Evolutionary conservation across 495 filamentous ascomycete genomes (phyloP).

Genomic region (Daldinia childiae): DNA sequence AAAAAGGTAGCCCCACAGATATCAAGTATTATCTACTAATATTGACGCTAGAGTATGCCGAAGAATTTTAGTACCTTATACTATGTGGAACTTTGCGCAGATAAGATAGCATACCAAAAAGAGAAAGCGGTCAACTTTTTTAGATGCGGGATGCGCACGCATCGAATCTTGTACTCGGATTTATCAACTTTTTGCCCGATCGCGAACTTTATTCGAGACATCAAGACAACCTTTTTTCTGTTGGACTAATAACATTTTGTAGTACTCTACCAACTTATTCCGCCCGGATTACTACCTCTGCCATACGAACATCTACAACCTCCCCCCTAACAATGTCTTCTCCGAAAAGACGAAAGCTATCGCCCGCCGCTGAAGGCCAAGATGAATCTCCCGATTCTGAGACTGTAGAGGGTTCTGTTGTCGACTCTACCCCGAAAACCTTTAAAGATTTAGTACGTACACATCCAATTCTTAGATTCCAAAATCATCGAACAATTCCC

Average conservation of each 20-base stretch:
- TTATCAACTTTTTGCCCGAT: slow-evolving; percentile 8
- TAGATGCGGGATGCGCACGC: slow-evolving; percentile 28
- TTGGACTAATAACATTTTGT: neutral
- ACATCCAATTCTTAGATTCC: neutral
- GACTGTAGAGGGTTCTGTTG: slow-evolving; percentile 32
- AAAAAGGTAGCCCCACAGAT: slow-evolving; percentile 6
- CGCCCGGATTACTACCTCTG: neutral
- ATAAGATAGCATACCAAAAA: slow-evolving; percentile 32
- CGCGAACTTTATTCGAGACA: slow-evolving; percentile 6
- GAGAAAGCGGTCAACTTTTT: slow-evolving; percentile 35
- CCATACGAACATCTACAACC: neutral
- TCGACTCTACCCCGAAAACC: slow-evolving; percentile 60
- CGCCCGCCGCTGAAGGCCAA: slow-evolving; percentile 15
- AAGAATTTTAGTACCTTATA: slow-evolving; percentile 15
- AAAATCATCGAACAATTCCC: slow-evolving; percentile 1
- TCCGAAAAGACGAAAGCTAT: slow-evolving; percentile 40
- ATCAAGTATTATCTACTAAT: slow-evolving; percentile 13
- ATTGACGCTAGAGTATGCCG: neutral
- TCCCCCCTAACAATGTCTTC: slow-evolving; percentile 25
- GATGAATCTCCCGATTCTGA: slow-evolving; percentile 32
- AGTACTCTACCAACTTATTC: neutral
- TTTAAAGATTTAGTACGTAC: slow-evolving; percentile 76
- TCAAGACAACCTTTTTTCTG: neutral
- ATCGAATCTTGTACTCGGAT: neutral
- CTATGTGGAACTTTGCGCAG: neutral